Percentiles rank a stretch among this genome's conserved stretches.
phyloP scores from a whole-genome alignment of 2,329 filamentous ascomycete genomes.

The Cytospora chrysosperma region DNA sequence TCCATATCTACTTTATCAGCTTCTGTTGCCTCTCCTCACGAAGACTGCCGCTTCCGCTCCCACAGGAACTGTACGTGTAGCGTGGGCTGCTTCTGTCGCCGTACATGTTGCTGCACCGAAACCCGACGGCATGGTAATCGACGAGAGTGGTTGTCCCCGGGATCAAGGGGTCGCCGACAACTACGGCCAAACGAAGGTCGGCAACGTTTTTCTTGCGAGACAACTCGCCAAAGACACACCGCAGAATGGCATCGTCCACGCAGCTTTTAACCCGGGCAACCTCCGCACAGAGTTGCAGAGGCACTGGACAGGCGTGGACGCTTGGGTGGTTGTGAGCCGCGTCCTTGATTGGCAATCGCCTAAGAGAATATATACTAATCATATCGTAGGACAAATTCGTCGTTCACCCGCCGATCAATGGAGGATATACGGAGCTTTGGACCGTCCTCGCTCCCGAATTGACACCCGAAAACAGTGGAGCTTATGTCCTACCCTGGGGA shows the following conservation, averaged over 20 bases:
- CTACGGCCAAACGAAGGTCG: conserved; percentile 28
- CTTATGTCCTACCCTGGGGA: conserved; percentile 25
- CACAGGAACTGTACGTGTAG: conserved; percentile 1
- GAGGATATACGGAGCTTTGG: conserved; percentile 50
- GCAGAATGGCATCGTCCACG: conserved; percentile 27
- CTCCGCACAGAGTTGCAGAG: conserved; percentile 24
- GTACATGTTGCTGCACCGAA: conserved; percentile 14
- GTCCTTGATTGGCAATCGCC: neutral
- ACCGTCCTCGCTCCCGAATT: conserved; percentile 45
- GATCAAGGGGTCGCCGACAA: conserved; percentile 24
- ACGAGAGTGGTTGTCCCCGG: conserved; percentile 19
- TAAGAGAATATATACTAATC: too few relatives aligned
- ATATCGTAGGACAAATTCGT: conserved; percentile 2
- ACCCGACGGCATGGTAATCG: conserved; percentile 25
- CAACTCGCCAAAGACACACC: conserved; percentile 25
- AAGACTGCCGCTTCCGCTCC: conserved; percentile 1
- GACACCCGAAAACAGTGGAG: conserved; percentile 35
- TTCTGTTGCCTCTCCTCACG: conserved; percentile 3
- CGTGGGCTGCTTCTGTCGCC: conserved; percentile 11
- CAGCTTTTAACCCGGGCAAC: conserved; percentile 29
- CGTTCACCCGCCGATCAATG: conserved; percentile 30
- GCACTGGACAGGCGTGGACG: neutral
- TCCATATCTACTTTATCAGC: conserved; percentile 5
- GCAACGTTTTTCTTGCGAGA: conserved; percentile 27
- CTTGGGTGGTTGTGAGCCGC: neutral